Base-by-base conservation (phyloP, 805 yeast genomes). In the Candida chauliodis region DNA sequence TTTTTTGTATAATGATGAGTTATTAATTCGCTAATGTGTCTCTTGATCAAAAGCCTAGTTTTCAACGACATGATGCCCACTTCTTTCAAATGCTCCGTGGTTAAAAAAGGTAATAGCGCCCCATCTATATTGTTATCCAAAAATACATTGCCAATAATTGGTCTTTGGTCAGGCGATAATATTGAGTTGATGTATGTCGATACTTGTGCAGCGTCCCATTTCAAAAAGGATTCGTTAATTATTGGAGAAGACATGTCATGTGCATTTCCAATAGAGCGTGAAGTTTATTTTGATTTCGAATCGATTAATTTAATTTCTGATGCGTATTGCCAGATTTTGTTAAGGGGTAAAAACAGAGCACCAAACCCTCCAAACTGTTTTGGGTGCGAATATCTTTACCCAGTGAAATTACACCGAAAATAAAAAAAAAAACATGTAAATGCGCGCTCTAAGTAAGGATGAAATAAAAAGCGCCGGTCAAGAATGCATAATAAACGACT, bases 61-160 rank as follows among this genome's bases (percentile, higher is more conserved):
- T 73, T 71, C 22, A 84, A 54, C 23, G 68, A 63, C 5, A 44
- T 40, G 1, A 84, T 71, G 2, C 90, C 95, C 52, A 91, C 62
- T 37, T 89, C 96, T 43, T 70, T 66, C 30, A 90, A 73, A 53
- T 88, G 93, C 7, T 74, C 77, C 9, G 84, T 76, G 22, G 78
- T 77, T 35, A 90, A 64, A 44, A 77, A 80, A 2, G 86, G 79
- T 36, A 91, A 62, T 3, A 84, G 70, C 21, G 83, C 76, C 1
- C 96, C 96, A 3, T 82, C 78, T 36, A 86, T 76, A 48, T 79
- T 79, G 58, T 86, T 76, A 2, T 67, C 70, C 18, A 69, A 60
- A 52, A 82, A 80, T 8, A 42, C 41, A 10, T 50, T 25, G 15
- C 61, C 61, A 13, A 60, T 36, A 16, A 37, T 40, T 28, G 37